phyloP scores from a whole-genome alignment of 768 basidiomycete species.

The Pulveroboletus frians region DNA sequence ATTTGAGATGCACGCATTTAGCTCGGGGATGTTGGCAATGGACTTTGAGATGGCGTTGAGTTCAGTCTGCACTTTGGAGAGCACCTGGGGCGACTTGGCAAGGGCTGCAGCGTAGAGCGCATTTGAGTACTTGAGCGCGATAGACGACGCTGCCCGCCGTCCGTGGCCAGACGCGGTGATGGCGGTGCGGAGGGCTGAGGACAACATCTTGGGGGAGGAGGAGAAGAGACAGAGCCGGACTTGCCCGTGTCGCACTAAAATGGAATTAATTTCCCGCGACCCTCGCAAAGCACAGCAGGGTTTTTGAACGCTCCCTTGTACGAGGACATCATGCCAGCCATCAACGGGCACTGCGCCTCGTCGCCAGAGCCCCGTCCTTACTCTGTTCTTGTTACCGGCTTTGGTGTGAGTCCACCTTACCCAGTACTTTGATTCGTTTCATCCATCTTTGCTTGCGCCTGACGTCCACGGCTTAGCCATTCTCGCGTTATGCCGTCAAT shows the following conservation, averaged over 20 bases:
- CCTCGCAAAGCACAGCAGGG: neutral
- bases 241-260: neutral
- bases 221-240: conserved; percentile 1
- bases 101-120: conserved; percentile 79
- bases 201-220: conserved; percentile 43
- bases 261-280: conserved; percentile 7
- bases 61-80: conserved; percentile 84
- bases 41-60: conserved; percentile 64
- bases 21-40: conserved; percentile 60
- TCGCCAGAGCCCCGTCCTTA: conserved; percentile 32
- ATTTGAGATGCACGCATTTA: conserved; percentile 75
- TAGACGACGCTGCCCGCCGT: conserved; percentile 66
- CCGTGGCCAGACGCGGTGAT: conserved; percentile 37
- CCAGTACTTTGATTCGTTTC: conserved; percentile 21
- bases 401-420: conserved; percentile 42
- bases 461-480: conserved; percentile 41
- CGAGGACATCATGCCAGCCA: conserved; percentile 27
- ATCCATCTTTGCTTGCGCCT: conserved; percentile 14
- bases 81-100: conserved; percentile 73
- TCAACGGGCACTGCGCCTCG: conserved; percentile 20
- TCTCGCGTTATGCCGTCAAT: conserved; percentile 50
- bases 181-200: conserved; percentile 50
- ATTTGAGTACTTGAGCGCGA: conserved; percentile 81
- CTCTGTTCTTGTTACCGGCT: conserved; percentile 47
- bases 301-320: neutral